Base-by-base conservation (phyloP, 2,329 filamentous ascomycete species). In the Neonectria neomacrospora region DNA sequence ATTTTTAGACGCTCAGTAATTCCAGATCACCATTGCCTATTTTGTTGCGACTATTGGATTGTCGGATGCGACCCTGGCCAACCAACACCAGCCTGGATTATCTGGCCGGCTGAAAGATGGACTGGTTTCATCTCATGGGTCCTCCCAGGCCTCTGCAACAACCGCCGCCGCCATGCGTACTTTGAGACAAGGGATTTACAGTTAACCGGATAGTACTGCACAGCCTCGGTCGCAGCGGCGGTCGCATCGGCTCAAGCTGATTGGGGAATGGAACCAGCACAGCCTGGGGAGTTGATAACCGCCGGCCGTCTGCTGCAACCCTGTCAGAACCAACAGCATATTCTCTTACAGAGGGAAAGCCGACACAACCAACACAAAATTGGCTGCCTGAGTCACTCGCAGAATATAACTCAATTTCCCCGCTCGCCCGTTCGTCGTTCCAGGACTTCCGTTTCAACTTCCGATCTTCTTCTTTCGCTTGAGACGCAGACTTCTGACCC, bases 111-210 rank as follows among this genome's bases (percentile, higher is more conserved):
- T 50, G 28, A 50, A 50, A 2, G 28, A 50, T 32, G 18, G 47
- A n/a, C 5, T 14, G 23, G n/a, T 50, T 50, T 50, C 47, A 20
- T 14, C 11, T 32, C 16, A 4, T 11, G n/a, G n/a, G 10, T 10
- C 18, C n/a, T 32, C 12, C 18, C 18, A 10, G n/a, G 47, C 47
- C 16, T 32, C n/a, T 32, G 26, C 16, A 18, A 48, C 26, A n/a
- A 20, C 16, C 23, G 45, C 47, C 47, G n/a, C 47, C 32, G 47
- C 47, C 47, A 50, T 30, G 47, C 47, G 32, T 50, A 22, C 47
- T 26, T 3, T n/a, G 47, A 50, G 28, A 50, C 47, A 32, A 32
- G 26, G 6, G 4, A 30, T 5, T 10, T 20, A 20, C 26, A 50
- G n/a, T 34, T 14, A n/a, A 5, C n/a, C 16, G 12, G 16, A 48